Evolutionary conservation across 2,329 filamentous ascomycete species (phyloP), one percentile per base, ranked within the genome.

Genomic region (Arthrocladium fulminans): DNA sequence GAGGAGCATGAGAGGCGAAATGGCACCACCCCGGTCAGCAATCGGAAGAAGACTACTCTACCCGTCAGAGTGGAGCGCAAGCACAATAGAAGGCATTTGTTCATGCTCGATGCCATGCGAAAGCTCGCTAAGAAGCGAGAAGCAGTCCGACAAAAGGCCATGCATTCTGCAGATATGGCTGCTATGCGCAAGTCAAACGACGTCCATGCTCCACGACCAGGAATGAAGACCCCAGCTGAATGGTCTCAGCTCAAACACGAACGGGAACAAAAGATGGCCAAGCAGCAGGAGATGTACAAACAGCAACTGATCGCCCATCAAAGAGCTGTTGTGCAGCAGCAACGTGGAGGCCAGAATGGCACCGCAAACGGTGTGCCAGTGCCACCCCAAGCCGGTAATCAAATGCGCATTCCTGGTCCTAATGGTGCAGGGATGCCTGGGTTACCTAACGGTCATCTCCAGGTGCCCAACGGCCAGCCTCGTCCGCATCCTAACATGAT

Each of bases 101-200:
- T 85, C 39, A 75, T 97, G 59, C 83, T 98, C 57, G 90, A 97
- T 66, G 86, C 86, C 2, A 96, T 97, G 87, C 80, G 89, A 35
- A 98, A 97, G 64, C 67, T 95, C 41, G 89, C 89, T 1, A 94
- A 95, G 73, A 97, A 96, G 68, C 80, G 90, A 22, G 92, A 98
- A 67, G 84, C 85, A 9, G 76, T 80, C 22, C 72, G 81, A 23
- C 88, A 92, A 62, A 97, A 97, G 70, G 86, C 92, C 63, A 85
- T 90, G 61, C 88, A 96, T 62, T 74, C 80, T 51, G 79, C 83
- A 9, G 78, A 79, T 53, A 79, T 88, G 49, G 86, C 87, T 42
- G 84, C 85, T 25, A 80, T 87, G 65, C 82, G 92, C 47, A 96
- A 96, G 66, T 76, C 80, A 12, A 85, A 85, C 51, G 87, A 94